phyloP scores from a whole-genome alignment of 805 yeast genomes.

The Kazachstania psychrophila region DNA sequence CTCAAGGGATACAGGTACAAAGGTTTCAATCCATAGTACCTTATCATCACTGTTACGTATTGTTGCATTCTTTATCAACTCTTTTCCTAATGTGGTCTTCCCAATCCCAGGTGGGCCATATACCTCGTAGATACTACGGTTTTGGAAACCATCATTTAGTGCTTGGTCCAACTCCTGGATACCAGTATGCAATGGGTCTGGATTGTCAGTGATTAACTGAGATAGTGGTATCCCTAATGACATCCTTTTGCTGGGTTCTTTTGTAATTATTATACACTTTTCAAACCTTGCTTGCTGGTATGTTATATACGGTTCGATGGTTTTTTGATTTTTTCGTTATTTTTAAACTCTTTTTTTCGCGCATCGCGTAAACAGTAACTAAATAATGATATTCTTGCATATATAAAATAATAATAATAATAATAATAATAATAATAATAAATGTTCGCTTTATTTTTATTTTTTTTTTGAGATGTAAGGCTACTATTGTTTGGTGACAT shows the following conservation, averaged over 20 bases:
- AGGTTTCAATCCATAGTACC: constrained; percentile 25
- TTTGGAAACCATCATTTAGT: constrained; percentile 21
- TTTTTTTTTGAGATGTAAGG: too few species aligned
- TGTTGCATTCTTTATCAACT: constrained; percentile 9
- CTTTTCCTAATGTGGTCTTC: constrained; percentile 21
- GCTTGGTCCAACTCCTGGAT: constrained; percentile 15
- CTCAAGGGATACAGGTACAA: constrained; percentile 9
- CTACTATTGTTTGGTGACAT: constrained; percentile 3
- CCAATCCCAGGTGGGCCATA: constrained; percentile 31
- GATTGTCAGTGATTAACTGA: constrained; percentile 22
- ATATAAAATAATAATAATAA: neutral
- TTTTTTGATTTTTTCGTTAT: too few species aligned
- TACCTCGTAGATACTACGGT: constrained; percentile 25
- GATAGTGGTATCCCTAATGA: constrained; percentile 28
- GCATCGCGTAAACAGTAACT: too few species aligned
- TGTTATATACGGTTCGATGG: neutral
- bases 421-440: neutral
- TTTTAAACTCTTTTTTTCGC: too few species aligned
- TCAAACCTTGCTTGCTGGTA: neutral
- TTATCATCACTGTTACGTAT: constrained; percentile 8
- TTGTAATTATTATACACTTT: neutral
- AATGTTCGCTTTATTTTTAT: too few species aligned
- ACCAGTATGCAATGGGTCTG: constrained; percentile 20
- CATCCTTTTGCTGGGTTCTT: constrained; percentile 10
- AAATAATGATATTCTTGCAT: too few species aligned